These are phyloP conservation scores for Grigorovia transvaalensis DNA, from an alignment of 805 yeast species.

Conservation along the genomic window DNA sequence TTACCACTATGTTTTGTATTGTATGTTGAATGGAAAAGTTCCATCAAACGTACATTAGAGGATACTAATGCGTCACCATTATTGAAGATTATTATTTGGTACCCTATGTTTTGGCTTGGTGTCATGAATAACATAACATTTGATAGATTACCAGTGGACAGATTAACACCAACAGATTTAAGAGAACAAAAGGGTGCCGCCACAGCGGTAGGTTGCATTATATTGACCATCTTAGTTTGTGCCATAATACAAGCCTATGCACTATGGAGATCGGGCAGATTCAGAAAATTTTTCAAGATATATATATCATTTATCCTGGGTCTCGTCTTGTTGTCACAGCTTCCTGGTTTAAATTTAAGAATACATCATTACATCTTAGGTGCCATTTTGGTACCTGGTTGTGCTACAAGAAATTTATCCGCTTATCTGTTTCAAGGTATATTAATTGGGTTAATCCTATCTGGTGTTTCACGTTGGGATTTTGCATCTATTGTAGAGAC, in stretches of 20 bases:
- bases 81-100: conserved; percentile 44
- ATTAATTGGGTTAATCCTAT: conserved; percentile 64
- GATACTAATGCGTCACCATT: conserved; percentile 32
- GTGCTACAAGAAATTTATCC: conserved; percentile 59
- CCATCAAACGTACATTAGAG: conserved; percentile 41
- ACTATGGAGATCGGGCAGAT: conserved; percentile 69
- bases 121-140: conserved; percentile 77
- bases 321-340: conserved; percentile 34
- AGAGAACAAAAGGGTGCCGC: conserved; percentile 70
- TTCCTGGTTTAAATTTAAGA: conserved; percentile 65
- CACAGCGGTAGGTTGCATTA: conserved; percentile 46
- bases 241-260: conserved; percentile 64
- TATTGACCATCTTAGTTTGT: conserved; percentile 39
- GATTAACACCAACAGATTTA: conserved; percentile 64
- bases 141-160: conserved; percentile 79
- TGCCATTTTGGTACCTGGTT: conserved; percentile 69
- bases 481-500: conserved; percentile 84
- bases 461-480: conserved; percentile 91
- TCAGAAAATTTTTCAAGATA: conserved; percentile 45
- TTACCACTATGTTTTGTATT: conserved; percentile 66
- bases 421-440: conserved; percentile 78
- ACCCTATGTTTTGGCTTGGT: conserved; percentile 76
- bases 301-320: conserved; percentile 40
- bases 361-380: conserved; percentile 79
- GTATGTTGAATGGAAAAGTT: conserved; percentile 55